Conservation (phyloP, 148 eudicot genomes). For the Vaccinium darrowii region DNA sequence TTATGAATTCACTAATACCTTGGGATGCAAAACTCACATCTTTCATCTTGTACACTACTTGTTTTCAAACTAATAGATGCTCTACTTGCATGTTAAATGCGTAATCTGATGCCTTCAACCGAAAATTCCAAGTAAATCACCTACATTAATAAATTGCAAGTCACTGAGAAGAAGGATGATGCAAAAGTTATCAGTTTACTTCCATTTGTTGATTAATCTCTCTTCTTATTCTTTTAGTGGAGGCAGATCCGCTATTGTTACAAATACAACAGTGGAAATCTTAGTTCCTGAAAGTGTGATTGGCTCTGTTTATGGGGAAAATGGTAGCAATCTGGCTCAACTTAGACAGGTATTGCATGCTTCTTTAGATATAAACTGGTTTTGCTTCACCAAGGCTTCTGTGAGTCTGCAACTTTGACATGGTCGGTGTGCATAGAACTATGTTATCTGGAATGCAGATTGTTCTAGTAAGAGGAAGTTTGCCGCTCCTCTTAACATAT, state of each 20-base stretch:
- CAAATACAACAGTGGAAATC: conserved; percentile 71
- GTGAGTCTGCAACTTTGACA: neutral
- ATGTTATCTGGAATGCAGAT: neutral
- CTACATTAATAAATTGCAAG: neutral
- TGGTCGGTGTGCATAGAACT: neutral
- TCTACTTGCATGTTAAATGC: neutral
- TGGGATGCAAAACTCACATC: neutral
- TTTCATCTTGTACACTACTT: neutral
- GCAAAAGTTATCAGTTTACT: neutral
- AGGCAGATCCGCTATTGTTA: conserved; percentile 57
- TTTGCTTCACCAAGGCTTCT: neutral
- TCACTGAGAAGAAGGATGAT: neutral
- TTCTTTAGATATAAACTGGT: neutral
- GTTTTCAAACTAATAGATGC: neutral
- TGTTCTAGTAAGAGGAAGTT: neutral
- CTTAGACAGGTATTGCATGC: conserved; percentile 28
- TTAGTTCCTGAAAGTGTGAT: conserved; percentile 53
- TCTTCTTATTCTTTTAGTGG: conserved; percentile 4
- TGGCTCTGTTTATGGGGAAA: conserved; percentile 64
- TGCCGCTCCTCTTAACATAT: neutral
- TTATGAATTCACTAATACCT: neutral
- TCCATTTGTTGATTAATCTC: neutral
- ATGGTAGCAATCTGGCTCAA: conserved; percentile 63
- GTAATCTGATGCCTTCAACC: neutral
- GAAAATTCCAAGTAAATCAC: neutral